A percentile compares a stretch with the other conserved stretches of the same genome.
phyloP scores from a whole-genome alignment of 352 stramenopile species.

The Phytopythium ostracodes region DNA sequence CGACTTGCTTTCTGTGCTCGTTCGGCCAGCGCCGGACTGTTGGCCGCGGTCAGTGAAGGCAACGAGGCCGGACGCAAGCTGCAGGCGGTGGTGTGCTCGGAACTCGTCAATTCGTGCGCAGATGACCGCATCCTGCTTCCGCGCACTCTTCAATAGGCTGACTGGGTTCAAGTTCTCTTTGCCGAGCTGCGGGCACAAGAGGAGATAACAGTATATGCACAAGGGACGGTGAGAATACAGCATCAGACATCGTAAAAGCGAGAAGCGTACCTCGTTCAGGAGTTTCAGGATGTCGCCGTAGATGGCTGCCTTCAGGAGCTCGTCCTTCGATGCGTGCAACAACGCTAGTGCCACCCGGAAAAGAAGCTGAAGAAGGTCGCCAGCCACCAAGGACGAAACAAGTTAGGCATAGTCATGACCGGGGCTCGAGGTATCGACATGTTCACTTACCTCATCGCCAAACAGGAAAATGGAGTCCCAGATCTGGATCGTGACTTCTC shows the following conservation, averaged over 20 bases:
- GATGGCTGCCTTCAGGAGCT: slow-evolving; percentile 51
- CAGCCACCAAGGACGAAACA: not conserved
- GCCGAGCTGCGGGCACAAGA: slow-evolving; percentile 40
- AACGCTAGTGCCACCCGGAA: slow-evolving; percentile 76
- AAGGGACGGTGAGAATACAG: no score
- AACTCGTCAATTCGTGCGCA: slow-evolving; percentile 78
- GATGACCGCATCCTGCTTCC: slow-evolving; percentile 65
- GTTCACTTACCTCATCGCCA: slow-evolving; percentile 57
- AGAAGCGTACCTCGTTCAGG: slow-evolving; percentile 69
- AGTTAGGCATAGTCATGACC: not conserved
- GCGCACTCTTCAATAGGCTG: slow-evolving; percentile 43
- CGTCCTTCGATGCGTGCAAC: slow-evolving; percentile 55
- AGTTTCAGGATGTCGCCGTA: slow-evolving; percentile 80
- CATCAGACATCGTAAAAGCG: no score
- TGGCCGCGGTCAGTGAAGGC: slow-evolving; percentile 48
- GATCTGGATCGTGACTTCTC: slow-evolving; percentile 69
- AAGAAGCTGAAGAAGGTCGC: slow-evolving; percentile 46
- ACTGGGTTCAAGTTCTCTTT: slow-evolving; percentile 38
- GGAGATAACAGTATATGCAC: no score
- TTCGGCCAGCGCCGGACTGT: slow-evolving; percentile 20
- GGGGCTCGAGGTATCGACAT: not conserved
- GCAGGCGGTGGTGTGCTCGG: slow-evolving; percentile 74
- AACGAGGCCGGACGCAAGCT: slow-evolving; percentile 74
- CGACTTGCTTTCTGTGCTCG: slow-evolving; percentile 35
- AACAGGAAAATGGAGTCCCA: slow-evolving; percentile 85